Percentiles rank a stretch among this genome's conserved stretches.
phyloP scores from a whole-genome alignment of 2,329 filamentous ascomycete genomes.

The Trichophyton mentagrophytes region DNA sequence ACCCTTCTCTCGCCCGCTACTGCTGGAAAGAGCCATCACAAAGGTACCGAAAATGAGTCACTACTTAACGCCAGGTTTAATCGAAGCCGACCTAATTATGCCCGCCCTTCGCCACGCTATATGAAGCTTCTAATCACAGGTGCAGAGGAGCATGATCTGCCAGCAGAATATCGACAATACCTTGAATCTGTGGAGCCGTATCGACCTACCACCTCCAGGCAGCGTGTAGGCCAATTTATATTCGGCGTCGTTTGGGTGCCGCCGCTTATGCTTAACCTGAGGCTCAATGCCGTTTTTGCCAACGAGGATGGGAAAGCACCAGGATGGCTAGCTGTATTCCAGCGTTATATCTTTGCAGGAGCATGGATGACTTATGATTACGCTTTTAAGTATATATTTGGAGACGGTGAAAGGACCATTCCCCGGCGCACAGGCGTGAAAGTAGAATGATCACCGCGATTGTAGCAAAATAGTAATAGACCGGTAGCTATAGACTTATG shows the following conservation, averaged over 20 bases:
- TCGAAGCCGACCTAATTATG: slow-evolving; percentile 23
- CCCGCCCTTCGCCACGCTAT: slow-evolving; percentile 75
- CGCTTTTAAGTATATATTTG: slow-evolving; percentile 56
- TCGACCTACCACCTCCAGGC: slow-evolving; percentile 51
- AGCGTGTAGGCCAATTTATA: slow-evolving; percentile 51
- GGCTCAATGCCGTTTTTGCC: slow-evolving; percentile 37
- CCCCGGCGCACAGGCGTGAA: neutral
- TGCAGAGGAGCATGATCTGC: slow-evolving; percentile 66
- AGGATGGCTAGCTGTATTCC: slow-evolving; percentile 47
- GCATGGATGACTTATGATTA: slow-evolving; percentile 55
- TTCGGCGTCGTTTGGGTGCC: slow-evolving; percentile 51
- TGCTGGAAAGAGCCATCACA: slow-evolving; percentile 10
- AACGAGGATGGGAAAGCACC: slow-evolving; percentile 58
- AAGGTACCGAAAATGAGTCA: neutral
- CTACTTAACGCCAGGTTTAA: neutral
- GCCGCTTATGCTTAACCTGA: slow-evolving; percentile 41
- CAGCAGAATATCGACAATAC: slow-evolving; percentile 62
- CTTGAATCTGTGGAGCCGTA: slow-evolving; percentile 59
- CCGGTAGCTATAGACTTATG: no score
- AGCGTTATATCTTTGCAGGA: slow-evolving; percentile 41
- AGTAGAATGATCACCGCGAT: neutral
- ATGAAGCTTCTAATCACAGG: slow-evolving; percentile 67
- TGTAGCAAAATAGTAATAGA: neutral
- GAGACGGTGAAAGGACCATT: slow-evolving; percentile 66
- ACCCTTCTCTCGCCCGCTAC: slow-evolving; percentile 60